Base-by-base conservation (phyloP, 495 filamentous ascomycete species). In the Coniosporium apollinis region DNA sequence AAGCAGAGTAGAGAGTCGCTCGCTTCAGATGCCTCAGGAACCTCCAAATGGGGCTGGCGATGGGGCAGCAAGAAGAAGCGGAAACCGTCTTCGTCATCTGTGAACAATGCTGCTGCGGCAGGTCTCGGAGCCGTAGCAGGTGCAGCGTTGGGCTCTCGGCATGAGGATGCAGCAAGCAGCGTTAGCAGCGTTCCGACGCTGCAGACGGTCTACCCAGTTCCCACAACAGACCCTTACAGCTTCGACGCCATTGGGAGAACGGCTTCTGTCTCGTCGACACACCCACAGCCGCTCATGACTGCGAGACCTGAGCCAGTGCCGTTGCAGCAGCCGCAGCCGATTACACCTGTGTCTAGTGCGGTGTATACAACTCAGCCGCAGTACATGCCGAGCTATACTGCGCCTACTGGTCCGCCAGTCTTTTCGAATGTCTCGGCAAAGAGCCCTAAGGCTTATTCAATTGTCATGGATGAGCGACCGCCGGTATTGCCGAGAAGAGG, bases 1-100 rank as follows among this genome's bases (percentile, higher is more conserved):
- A 50, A 49, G 38, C 42, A 55, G 37, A 67, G 65, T 38, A 46
- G 44, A 30, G 68, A 67, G 22, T 73, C 71, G 15, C 46, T 67
- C 3, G 41, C 41, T n/a, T 75, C 71, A n/a, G 58, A 67, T 15
- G 65, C 45, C 18, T 63, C 65, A 13, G 60, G 58, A 11, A 62
- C 57, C 11, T 58, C 57, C 19, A 64, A 61, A 31, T 77, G 70
- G 72, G 57, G 59, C 33, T 76, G 70, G 70, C 57, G 62, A 28
- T 74, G 70, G 65, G 62, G 67, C 28, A 56, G 56, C 38, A 70
- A 62, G 44, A 65, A 60, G 39, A 53, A 62, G 47, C 30, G 30
- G 10, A 36, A 20, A 20, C 7, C 8, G 28, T 17, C 15, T 28
- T 28, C 16, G 22, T 4, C 34, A 5, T 24, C 30, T 11, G 15